These are phyloP conservation scores for Talaromyces atroroseus DNA, from an alignment of 2,329 filamentous ascomycete species.

Conservation along the genomic window DNA sequence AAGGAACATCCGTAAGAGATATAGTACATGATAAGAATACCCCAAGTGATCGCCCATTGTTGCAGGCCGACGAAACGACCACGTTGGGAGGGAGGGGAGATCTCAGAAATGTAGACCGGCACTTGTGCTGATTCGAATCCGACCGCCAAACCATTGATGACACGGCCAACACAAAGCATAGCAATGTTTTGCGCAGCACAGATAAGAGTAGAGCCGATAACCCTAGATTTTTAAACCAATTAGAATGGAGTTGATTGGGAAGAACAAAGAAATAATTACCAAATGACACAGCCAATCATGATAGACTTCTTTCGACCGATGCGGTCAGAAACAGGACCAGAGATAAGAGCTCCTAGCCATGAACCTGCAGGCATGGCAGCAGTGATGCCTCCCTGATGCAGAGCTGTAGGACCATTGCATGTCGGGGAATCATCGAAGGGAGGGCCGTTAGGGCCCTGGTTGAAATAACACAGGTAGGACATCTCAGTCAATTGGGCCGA, in stretches of 20 bases:
- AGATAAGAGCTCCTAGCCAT: conserved; percentile 56
- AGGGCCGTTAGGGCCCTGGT: conserved; percentile 40
- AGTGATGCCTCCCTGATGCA: conserved; percentile 64
- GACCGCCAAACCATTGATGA: conserved; percentile 67
- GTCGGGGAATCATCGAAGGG: conserved; percentile 20
- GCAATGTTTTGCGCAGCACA: conserved; percentile 59
- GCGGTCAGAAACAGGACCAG: conserved; percentile 51
- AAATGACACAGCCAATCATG: conserved; percentile 48
- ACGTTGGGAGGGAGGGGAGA: conserved; percentile 53
- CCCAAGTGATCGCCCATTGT: conserved; percentile 71
- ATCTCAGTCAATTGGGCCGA: conserved; percentile 46
- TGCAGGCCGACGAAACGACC: conserved; percentile 65
- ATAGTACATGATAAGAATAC: conserved; percentile 25
- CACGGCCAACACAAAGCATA: conserved; percentile 66
- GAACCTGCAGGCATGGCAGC: conserved; percentile 70
- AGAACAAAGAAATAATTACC: conserved; percentile 28
- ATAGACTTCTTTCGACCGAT: conserved; percentile 51
- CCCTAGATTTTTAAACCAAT: background rate
- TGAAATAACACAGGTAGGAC: conserved; percentile 33
- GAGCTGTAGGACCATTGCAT: conserved; percentile 45
- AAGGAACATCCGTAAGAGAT: conserved; percentile 58
- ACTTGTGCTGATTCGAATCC: conserved; percentile 69
- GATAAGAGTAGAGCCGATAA: conserved; percentile 55
- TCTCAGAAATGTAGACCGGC: conserved; percentile 64
- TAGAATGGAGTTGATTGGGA: background rate